Percentiles rank a stretch among this genome's conserved stretches.
Evolutionary conservation across 1,284 basidiomycete genomes (phyloP).

Genomic region (Microbotryum violaceum): DNA sequence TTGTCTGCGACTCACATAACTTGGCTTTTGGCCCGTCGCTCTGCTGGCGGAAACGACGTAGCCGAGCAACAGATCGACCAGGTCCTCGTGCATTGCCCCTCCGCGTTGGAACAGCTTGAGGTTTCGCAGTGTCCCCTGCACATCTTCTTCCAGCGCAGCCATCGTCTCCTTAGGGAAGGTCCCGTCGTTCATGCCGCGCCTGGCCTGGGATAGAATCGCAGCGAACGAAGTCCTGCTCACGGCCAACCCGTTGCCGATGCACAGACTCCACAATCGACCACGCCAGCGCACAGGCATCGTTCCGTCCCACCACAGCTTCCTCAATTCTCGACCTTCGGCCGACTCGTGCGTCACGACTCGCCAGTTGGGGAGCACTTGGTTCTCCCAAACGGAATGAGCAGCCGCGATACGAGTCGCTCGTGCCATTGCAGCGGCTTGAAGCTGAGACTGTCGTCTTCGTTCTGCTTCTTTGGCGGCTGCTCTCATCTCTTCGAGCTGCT

Average conservation of each 20-base stretch:
- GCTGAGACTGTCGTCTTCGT: slow-evolving; percentile 7
- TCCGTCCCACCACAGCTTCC: slow-evolving; percentile 84
- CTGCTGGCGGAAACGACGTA: slow-evolving; percentile 80
- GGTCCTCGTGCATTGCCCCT: slow-evolving; percentile 76
- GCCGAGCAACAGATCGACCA: slow-evolving; percentile 78
- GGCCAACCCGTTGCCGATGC: slow-evolving; percentile 79
- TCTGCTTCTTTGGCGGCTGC: slow-evolving; percentile 29
- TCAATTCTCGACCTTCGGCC: slow-evolving; percentile 48
- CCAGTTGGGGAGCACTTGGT: slow-evolving; percentile 75
- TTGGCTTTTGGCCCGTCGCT: slow-evolving; percentile 45
- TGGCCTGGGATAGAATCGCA: slow-evolving; percentile 63
- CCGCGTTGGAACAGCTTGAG: slow-evolving; percentile 77
- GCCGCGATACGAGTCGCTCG: slow-evolving; percentile 49
- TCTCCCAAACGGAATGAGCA: slow-evolving; percentile 65
- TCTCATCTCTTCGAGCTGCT: slow-evolving; percentile 32
- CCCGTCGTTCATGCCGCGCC: slow-evolving; percentile 60
- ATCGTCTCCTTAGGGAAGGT: slow-evolving; percentile 64
- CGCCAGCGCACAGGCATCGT: slow-evolving; percentile 72
- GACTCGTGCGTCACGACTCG: slow-evolving; percentile 55
- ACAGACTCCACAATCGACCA: slow-evolving; percentile 76
- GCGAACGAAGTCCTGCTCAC: slow-evolving; percentile 76
- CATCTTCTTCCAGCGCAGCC: slow-evolving; percentile 69
- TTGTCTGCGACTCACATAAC: slow-evolving; percentile 52
- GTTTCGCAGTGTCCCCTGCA: slow-evolving; percentile 67
- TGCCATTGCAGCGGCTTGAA: slow-evolving; percentile 2